Evolutionary conservation across 805 yeast genomes (phyloP).

Genomic region (Phaffomyces opuntiae): DNA sequence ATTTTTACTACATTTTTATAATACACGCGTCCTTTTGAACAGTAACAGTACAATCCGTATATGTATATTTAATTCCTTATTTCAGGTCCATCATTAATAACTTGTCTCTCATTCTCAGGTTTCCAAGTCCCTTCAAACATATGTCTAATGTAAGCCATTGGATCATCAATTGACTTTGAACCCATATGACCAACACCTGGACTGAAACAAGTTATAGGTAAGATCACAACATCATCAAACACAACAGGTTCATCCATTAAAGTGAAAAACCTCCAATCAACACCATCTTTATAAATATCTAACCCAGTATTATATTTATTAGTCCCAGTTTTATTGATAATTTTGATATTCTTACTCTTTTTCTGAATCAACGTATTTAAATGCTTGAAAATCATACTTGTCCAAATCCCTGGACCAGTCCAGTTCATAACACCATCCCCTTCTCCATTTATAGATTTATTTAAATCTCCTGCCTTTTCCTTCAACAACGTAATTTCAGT

Average conservation of each 20-base stretch:
- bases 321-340: conserved; percentile 13
- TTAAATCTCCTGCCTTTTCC: conserved; percentile 37
- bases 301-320: conserved; percentile 26
- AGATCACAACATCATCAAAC: conserved; percentile 60
- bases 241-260: conserved; percentile 47
- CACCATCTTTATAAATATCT: conserved; percentile 23
- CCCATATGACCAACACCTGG: conserved; percentile 74
- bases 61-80: background rate
- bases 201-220: conserved; percentile 65
- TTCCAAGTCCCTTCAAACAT: conserved; percentile 67
- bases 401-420: conserved; percentile 97
- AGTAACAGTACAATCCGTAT: background rate
- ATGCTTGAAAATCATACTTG: conserved; percentile 78
- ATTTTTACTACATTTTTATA: too few species aligned
- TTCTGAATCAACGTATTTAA: conserved; percentile 41
- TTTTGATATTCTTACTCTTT: background rate
- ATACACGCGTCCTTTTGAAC: background rate
- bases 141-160: conserved; percentile 53
- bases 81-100: background rate
- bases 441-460: conserved; percentile 46
- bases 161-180: conserved; percentile 33
- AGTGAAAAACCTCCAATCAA: conserved; percentile 62
- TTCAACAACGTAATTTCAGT: conserved; percentile 66
- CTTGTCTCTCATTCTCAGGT: conserved; percentile 14
- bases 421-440: conserved; percentile 85